Evolutionary conservation across 352 stramenopile genomes (phyloP), one percentile per base, ranked within the genome.

Genomic region (Halophytophthora batemanensis): DNA sequence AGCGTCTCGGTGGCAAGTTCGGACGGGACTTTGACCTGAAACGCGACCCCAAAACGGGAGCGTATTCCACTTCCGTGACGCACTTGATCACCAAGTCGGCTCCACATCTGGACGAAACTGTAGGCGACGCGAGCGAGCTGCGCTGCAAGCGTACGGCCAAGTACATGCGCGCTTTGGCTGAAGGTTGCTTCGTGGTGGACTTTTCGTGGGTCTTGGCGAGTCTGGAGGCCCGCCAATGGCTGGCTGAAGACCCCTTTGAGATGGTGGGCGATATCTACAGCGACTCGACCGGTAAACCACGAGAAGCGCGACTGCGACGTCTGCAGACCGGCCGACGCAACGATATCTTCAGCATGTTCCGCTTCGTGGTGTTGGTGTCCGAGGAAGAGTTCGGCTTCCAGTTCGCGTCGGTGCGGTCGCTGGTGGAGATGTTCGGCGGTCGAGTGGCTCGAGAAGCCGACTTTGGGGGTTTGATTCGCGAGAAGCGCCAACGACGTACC

Each of bases 131-230:
- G 0, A 14, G 61, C 22, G 55, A 71, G 8, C 45, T 76, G 28
- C 80, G 82, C 22, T 95, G 85, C 51, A 87, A 89, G 45, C 81
- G 85, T 19, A 95, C 81, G 0, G 77, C 77, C 51, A 93, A 92
- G 65, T 93, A 91, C 65, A 91, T 95, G 85, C 79, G 79, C 17
- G 85, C 77, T 6, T 58, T 95, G 17, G 79, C 82, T 1, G 76
- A 93, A 57, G 80, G 80, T 7, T 73, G 49, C 23, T 91, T 76
- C 40, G 67, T 95, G 7, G 75, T 95, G 46, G 81, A 93, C 40
- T 78, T 89, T 48, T 66, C 66, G 38, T 95, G 85, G 85, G 61
- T 93, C 28, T 53, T 68, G n/a, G 77, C 74, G 7, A 91, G 81
- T 67, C 52, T 87, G 3, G 53, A 65, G 0, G 74, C 81, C 11